phyloP scores from a whole-genome alignment of 352 stramenopile genomes.

The Pythium monospermum region DNA sequence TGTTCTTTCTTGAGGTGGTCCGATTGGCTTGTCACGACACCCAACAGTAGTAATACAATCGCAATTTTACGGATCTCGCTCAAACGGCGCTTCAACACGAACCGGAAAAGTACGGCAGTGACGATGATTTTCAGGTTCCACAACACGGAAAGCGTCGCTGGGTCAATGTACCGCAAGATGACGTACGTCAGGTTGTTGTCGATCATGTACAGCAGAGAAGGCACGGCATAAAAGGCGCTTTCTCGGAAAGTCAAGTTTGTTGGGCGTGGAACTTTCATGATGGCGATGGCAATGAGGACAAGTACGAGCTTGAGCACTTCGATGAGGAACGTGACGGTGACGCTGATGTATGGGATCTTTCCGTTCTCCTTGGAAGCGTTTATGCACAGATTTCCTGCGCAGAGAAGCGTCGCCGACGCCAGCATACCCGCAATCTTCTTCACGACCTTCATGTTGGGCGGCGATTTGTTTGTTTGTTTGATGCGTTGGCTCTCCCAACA shows the following conservation, averaged over 20 bases:
- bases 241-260: conserved; percentile 45
- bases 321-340: conserved; percentile 81
- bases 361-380: conserved; percentile 76
- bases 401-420: conserved; percentile 60
- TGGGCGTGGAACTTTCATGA: conserved; percentile 32
- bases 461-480: neutral
- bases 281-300: conserved; percentile 37
- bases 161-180: conserved; percentile 84
- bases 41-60: conserved; percentile 69
- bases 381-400: conserved; percentile 79
- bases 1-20: conserved; percentile 44
- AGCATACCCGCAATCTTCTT: conserved; percentile 65
- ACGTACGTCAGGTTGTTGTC: conserved; percentile 89
- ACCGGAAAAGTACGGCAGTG: conserved; percentile 77
- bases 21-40: conserved; percentile 77
- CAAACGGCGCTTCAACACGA: conserved; percentile 69
- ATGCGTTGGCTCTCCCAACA: conserved; percentile 3
- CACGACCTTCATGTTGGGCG: conserved; percentile 3
- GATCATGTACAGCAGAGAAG: conserved; percentile 82
- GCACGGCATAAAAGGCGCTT: conserved; percentile 69
- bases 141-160: conserved; percentile 78
- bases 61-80: conserved; percentile 71
- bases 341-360: conserved; percentile 76
- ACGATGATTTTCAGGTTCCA: conserved; percentile 89
- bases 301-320: conserved; percentile 76